Conservation (phyloP, 2,329 filamentous ascomycete genomes). For the Sporothrix dimorphospora region DNA sequence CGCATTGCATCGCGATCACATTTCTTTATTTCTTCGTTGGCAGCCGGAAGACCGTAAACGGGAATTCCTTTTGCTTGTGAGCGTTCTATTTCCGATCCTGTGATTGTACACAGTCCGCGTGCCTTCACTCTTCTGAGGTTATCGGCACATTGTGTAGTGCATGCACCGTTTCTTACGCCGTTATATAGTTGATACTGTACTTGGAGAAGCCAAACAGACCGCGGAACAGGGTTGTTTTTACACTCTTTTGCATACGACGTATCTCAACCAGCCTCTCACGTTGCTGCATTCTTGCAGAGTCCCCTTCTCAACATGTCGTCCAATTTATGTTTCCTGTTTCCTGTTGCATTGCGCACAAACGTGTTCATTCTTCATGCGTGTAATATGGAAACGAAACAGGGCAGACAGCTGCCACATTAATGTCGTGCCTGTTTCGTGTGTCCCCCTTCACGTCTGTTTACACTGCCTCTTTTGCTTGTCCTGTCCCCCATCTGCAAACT, state of each 20-base stretch:
- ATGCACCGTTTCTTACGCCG: too few relatives aligned
- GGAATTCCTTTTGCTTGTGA: not conserved
- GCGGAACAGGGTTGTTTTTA: not conserved
- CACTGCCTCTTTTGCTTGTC: not conserved
- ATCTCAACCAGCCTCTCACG: not conserved
- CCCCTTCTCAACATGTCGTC: not conserved
- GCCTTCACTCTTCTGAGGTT: not conserved
- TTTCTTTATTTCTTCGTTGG: not conserved
- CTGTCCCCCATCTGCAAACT: not conserved
- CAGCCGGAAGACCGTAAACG: not conserved
- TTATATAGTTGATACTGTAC: too few relatives aligned
- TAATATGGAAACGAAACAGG: not conserved
- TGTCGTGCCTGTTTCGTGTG: not conserved
- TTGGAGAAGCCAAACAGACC: not conserved
- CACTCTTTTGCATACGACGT: conserved; percentile 2
- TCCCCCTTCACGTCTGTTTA: not conserved
- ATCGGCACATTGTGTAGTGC: too few relatives aligned
- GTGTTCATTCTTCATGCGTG: not conserved
- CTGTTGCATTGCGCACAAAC: not conserved
- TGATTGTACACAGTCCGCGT: not conserved
- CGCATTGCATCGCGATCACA: not conserved
- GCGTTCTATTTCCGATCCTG: not conserved
- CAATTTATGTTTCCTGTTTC: not conserved
- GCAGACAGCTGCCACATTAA: not conserved
- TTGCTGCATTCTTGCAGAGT: too few relatives aligned